phyloP scores from a whole-genome alignment of 2,329 filamentous ascomycete genomes.

The Neurospora crassa region DNA sequence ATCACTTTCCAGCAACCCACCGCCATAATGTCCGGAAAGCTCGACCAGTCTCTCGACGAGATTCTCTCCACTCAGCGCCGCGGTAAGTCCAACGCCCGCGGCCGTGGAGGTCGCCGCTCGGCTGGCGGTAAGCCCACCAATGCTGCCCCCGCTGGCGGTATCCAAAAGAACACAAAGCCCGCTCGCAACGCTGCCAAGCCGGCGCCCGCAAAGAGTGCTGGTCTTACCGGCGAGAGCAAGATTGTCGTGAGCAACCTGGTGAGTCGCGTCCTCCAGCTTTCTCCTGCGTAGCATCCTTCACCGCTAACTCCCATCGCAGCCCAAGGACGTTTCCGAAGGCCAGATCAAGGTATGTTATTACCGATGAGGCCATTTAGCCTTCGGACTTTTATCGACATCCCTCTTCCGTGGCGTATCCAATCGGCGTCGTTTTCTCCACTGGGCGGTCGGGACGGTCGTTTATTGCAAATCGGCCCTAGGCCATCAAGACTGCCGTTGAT shows the following conservation, averaged over 20 bases:
- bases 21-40: conserved; percentile 73
- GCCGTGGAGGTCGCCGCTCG: conserved; percentile 38
- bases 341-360: conserved; percentile 99
- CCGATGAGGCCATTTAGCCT: conserved; percentile 63
- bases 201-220: conserved; percentile 53
- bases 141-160: conserved; percentile 69
- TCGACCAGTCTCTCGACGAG: conserved; percentile 95
- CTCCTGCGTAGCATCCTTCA: neutral
- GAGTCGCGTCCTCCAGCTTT: conserved; percentile 32
- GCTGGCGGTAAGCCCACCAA: conserved; percentile 41
- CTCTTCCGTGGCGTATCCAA: conserved; percentile 24
- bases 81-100: conserved; percentile 31
- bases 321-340: conserved; percentile 88
- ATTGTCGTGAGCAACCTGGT: conserved; percentile 98
- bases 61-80: conserved; percentile 73
- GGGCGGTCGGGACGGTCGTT: conserved; percentile 13
- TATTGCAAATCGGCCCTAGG: conserved; percentile 9
- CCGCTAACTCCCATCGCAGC: conserved; percentile 51
- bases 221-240: conserved; percentile 70
- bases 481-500: conserved; percentile 12
- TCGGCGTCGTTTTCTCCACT: conserved; percentile 16
- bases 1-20: conserved; percentile 3
- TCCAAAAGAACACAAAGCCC: conserved; percentile 66
- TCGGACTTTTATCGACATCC: conserved; percentile 63
- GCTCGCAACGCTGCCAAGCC: conserved; percentile 51